Evolutionary conservation across 1,284 basidiomycete species (phyloP).

Genomic region (Earliella scabrosa): DNA sequence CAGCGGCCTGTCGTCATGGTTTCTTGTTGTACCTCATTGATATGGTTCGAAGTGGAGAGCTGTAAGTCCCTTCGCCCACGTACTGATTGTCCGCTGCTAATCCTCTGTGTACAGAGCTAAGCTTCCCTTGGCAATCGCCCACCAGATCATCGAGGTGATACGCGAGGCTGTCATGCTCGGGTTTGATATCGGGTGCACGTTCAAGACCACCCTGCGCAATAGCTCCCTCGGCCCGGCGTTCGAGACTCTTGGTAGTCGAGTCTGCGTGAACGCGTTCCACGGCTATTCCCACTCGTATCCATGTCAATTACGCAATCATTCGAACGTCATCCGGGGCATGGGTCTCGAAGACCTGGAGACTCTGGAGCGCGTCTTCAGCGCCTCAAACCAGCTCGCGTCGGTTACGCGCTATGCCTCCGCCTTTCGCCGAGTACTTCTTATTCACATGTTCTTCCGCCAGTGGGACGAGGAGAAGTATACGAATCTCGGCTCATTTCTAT

Average conservation of each 20-base stretch:
- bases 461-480: slow-evolving; percentile 37
- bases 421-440: slow-evolving; percentile 31
- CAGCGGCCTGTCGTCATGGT: slow-evolving; percentile 35
- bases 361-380: slow-evolving; percentile 35
- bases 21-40: slow-evolving; percentile 30
- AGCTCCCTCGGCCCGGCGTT: slow-evolving; percentile 33
- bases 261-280: slow-evolving; percentile 36
- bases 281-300: slow-evolving; percentile 35
- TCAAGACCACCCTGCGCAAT: slow-evolving; percentile 30
- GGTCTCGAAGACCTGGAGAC: slow-evolving; percentile 39
- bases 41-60: slow-evolving; percentile 37
- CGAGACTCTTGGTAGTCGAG: slow-evolving; percentile 7
- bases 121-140: slow-evolving; percentile 36
- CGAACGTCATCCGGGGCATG: slow-evolving; percentile 26
- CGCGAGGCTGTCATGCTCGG: not conserved
- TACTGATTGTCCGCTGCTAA: too few relatives aligned
- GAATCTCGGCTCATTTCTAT: slow-evolving; percentile 28
- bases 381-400: slow-evolving; percentile 33
- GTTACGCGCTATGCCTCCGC: slow-evolving; percentile 32
- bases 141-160: slow-evolving; percentile 28
- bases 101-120: slow-evolving; percentile 36
- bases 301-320: slow-evolving; percentile 36
- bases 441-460: slow-evolving; percentile 28
- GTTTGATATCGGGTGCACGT: slow-evolving; percentile 42
- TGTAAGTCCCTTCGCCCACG: too few relatives aligned